A percentile compares a stretch with the other conserved stretches of the same genome.
Conservation (phyloP, 306 rosid species). For the cucumber (Cucumis sativus) region DNA sequence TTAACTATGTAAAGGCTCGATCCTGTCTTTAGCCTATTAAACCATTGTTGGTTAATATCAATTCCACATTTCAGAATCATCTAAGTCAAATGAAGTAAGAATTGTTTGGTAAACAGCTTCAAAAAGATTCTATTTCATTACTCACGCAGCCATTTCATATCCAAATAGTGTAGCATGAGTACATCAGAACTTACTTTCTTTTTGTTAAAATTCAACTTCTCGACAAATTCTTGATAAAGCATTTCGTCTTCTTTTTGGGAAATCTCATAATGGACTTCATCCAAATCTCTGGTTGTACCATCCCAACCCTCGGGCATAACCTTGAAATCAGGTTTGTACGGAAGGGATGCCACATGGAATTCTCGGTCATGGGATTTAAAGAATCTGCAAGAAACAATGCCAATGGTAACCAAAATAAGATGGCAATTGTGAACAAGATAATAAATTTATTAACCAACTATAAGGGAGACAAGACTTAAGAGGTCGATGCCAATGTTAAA, state of each 20-base stretch:
- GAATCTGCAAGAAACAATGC: slow-evolving; percentile 43
- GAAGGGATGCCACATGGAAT: slow-evolving; percentile 91
- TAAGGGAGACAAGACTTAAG: not conserved
- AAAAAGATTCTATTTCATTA: not conserved
- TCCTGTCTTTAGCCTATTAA: not conserved
- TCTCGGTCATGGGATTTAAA: slow-evolving; percentile 69
- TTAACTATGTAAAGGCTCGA: not conserved
- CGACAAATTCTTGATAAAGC: slow-evolving; percentile 74
- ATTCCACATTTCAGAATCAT: not conserved
- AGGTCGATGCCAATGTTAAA: not conserved
- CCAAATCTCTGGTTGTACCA: slow-evolving; percentile 79
- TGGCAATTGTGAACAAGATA: not conserved
- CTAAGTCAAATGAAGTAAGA: not conserved
- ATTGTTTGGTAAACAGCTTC: not conserved
- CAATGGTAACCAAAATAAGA: not conserved
- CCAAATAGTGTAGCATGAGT: not conserved
- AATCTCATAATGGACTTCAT: slow-evolving; percentile 87
- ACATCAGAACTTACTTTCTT: slow-evolving; percentile 56
- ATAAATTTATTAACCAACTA: not conserved
- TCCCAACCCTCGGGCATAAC: slow-evolving; percentile 99
- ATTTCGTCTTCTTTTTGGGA: slow-evolving; percentile 82
- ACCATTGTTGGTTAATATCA: not conserved
- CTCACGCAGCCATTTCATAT: not conserved
- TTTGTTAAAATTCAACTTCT: slow-evolving; percentile 75
- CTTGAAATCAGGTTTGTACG: slow-evolving; percentile 89